Percentiles rank a stretch among this genome's conserved stretches.
Conservation (phyloP, 371 early-diverging fungal genomes). For the Funneliformis caledonium region DNA sequence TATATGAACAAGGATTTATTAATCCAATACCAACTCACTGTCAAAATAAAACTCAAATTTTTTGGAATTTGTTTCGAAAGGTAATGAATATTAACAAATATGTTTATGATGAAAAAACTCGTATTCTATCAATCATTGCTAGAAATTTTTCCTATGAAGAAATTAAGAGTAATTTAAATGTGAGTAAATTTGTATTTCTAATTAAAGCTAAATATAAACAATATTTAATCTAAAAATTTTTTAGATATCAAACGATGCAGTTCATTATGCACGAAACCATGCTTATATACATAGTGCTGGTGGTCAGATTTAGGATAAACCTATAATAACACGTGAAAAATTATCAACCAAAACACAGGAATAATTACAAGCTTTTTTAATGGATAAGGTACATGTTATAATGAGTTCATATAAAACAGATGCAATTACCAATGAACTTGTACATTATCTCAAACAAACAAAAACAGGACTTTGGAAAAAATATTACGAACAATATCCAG, state of each 20-base stretch:
- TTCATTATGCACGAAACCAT: not conserved
- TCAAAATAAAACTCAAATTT: not conserved
- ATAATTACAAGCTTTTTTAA: not conserved
- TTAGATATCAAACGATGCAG: not conserved
- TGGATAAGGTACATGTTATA: constrained; percentile 1
- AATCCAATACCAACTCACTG: not conserved
- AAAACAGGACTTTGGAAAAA: constrained; percentile 5
- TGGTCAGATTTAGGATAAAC: not conserved
- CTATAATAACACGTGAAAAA: constrained; percentile 7
- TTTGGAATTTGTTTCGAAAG: constrained; percentile 1
- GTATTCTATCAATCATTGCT: not conserved
- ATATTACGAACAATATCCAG: not conserved
- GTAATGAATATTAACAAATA: not conserved
- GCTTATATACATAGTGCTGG: not conserved
- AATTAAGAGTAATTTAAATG: not conserved
- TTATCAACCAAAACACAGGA: not conserved
- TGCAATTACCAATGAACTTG: not conserved
- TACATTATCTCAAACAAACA: constrained; percentile 1
- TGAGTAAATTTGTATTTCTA: not conserved
- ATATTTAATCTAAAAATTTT: not conserved
- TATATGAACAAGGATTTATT: constrained; percentile 2
- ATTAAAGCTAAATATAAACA: not conserved
- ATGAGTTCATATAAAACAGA: constrained; percentile 17
- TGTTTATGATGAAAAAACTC: not conserved
- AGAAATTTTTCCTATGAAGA: not conserved